Evolutionary conservation across 352 stramenopile genomes (phyloP).

Genomic region (Detonula confervacea): DNA sequence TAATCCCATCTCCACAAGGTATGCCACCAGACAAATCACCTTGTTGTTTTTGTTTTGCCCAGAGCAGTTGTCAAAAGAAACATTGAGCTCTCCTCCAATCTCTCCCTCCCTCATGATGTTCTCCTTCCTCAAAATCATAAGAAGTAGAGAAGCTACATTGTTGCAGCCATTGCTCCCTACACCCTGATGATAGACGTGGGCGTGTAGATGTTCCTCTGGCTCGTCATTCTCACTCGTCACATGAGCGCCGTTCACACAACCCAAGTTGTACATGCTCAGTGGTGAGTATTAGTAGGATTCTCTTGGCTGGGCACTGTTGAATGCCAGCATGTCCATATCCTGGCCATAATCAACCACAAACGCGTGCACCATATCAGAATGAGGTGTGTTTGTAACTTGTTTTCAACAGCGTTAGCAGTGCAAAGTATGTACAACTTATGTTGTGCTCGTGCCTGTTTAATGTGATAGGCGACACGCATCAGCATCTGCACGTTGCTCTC

Average conservation of each 20-base stretch:
- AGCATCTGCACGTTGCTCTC: too few species aligned
- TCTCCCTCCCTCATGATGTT: background rate
- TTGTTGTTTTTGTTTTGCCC: constrained; percentile 38
- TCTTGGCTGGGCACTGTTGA: background rate
- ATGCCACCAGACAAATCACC: constrained; percentile 9
- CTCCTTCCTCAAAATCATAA: background rate
- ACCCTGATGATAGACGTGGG: constrained; percentile 1
- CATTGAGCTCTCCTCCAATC: constrained; percentile 22
- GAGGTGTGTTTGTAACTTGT: background rate
- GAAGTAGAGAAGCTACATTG: constrained; percentile 19
- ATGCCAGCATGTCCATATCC: background rate
- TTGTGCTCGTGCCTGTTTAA: too few species aligned
- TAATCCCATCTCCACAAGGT: constrained; percentile 12
- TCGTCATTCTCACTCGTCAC: background rate
- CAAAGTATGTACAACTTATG: too few species aligned
- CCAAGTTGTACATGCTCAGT: constrained; percentile 4
- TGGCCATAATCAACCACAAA: constrained; percentile 8
- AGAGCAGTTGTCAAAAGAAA: constrained; percentile 25
- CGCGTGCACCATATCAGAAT: background rate
- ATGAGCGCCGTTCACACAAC: background rate
- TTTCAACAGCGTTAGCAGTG: too few species aligned
- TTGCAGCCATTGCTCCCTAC: constrained; percentile 1
- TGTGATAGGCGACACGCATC: too few species aligned
- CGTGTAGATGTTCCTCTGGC: background rate
- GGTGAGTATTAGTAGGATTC: constrained; percentile 19